Base-by-base conservation (phyloP, 1,284 basidiomycete genomes). In the Heterobasidion parviporum region DNA sequence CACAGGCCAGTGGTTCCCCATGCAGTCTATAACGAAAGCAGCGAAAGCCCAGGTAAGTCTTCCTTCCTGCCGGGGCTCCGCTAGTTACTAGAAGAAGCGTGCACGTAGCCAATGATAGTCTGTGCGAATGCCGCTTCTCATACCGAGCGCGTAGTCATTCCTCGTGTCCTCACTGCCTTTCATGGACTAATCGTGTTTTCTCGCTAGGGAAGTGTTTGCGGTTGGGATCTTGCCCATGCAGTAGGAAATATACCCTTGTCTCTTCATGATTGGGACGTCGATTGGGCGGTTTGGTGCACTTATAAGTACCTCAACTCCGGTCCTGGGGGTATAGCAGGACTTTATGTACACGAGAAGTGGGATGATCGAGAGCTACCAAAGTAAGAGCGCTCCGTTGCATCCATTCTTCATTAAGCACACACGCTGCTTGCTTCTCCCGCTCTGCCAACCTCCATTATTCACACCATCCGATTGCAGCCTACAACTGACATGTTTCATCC, bases 251-350 rank as follows among this genome's bases (percentile, higher is more conserved):
- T 99, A 35, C 89, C 92, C 10, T 72, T 97, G 59, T 77, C 83
- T 53, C 76, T 99, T 60, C 92, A 98, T 69, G 88, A 94, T 60
- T 99, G 97, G 96, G 77, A 82, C 59, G 88, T 94, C 62, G 96
- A 99, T 72, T 98, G 98, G 70, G 96, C 95, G 0, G 93, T 94
- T 16, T 98, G 94, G 94, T 98, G 94, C 71, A 91, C 92, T 34
- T 98, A 97, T 79, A 98, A 98, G 76, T 99, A 98, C 72, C 82
- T 98, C 55, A 98, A 97, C 70, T 88, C 93, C 12, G 94, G 97
- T 1, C 95, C 96, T 5, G 95, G 96, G 14, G 93, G 89, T 12
- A 96, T 98, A 55, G 97, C 86, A n/a, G 97, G 95, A 6, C 73
- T 94, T 53, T 97, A 87, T 68, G 77, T 97, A 14, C 94, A 97